Percentiles rank a stretch among this genome's conserved stretches.
These are phyloP conservation scores for Globisporangium uncinulatum DNA, from an alignment of 352 stramenopile species.

Conservation along the genomic window DNA sequence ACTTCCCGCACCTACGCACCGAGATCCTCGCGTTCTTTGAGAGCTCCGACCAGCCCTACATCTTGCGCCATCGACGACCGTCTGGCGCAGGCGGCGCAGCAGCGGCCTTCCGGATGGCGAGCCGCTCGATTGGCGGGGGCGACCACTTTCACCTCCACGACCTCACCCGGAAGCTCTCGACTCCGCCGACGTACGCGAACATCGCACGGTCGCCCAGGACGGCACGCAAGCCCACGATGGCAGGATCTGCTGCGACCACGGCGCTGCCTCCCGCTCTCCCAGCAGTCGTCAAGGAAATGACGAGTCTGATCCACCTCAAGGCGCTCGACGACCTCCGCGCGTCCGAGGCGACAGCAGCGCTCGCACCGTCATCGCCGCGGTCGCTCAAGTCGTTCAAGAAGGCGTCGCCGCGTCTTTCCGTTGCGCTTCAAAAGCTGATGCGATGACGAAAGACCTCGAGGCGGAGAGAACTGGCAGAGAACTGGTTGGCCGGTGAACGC, in stretches of 20 bases:
- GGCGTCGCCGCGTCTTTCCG: constrained; percentile 30
- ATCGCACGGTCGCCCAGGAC: constrained; percentile 12
- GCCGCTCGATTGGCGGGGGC: constrained; percentile 32
- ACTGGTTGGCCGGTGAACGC: too few species aligned
- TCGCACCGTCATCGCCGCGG: constrained; percentile 27
- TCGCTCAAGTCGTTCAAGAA: constrained; percentile 44
- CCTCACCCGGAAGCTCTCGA: constrained; percentile 27
- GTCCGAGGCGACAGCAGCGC: constrained; percentile 23
- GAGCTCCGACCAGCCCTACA: constrained; percentile 39
- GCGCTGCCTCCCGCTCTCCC: constrained; percentile 16
- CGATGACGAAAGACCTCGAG: constrained; percentile 10
- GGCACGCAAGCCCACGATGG: constrained; percentile 25
- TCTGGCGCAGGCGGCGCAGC: constrained; percentile 8
- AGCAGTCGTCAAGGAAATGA: constrained; percentile 11
- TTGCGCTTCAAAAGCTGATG: constrained; percentile 41
- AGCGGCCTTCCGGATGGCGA: constrained; percentile 16
- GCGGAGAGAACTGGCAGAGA: too few species aligned
- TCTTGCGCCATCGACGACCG: constrained; percentile 46
- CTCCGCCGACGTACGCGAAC: constrained; percentile 27
- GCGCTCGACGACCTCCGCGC: constrained; percentile 16
- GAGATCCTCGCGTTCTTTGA: constrained; percentile 54
- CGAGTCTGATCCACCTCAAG: constrained; percentile 11
- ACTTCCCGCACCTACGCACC: constrained; percentile 55
- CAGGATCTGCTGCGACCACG: not conserved
- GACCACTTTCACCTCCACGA: constrained; percentile 36